Evolutionary conservation across 495 filamentous ascomycete species (phyloP), one percentile per base, ranked within the genome.

Genomic region (Aspergillus sclerotioniger): DNA sequence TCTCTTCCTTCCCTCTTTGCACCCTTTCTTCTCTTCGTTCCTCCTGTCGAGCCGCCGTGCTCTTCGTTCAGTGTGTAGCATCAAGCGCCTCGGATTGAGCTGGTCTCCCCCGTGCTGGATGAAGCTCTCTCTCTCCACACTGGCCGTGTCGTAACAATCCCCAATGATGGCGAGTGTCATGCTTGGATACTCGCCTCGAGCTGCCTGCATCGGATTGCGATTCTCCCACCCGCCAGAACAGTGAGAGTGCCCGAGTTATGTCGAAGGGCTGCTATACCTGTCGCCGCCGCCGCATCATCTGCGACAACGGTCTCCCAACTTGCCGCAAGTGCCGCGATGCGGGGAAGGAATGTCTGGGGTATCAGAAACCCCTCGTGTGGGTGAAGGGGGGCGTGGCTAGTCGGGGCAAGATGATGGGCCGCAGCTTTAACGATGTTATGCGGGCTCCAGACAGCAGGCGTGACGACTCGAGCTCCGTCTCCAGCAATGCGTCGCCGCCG

Each of bases 271-370:
- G 76, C 51, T 80, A 80, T 64, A 80, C 75, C 54, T 80, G 76
- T 59, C 76, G 76, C 55, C 76, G 76, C 54, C 74, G 76, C 54
- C 76, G 76, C 69, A 77, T 79, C 31, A 74, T 76, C 46, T 86
- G 83, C 72, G 82, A 84, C 62, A 87, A 87, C 74, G 78, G 79
- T 46, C 80, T 79, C 25, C 85, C 85, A 6, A 79, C 79, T 51
- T 87, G 85, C 64, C 78, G 79, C 57, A 86, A 86, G 58, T 87
- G 85, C 67, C 76, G 77, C 47, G 82, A 86, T 76, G 81, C 82
- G 67, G 80, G 81, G 54, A 80, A 85, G 57, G 76, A 83, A 67
- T 87, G 84, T 63, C 70, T 80, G 51, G 84, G 84, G 43, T 87
- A 87, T 65, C 81, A 85, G 68, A 79, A 79, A 58, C 76, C 76